Base-by-base conservation (phyloP, 2,329 filamentous ascomycete genomes). In the Emergomyces pasteurianus region DNA sequence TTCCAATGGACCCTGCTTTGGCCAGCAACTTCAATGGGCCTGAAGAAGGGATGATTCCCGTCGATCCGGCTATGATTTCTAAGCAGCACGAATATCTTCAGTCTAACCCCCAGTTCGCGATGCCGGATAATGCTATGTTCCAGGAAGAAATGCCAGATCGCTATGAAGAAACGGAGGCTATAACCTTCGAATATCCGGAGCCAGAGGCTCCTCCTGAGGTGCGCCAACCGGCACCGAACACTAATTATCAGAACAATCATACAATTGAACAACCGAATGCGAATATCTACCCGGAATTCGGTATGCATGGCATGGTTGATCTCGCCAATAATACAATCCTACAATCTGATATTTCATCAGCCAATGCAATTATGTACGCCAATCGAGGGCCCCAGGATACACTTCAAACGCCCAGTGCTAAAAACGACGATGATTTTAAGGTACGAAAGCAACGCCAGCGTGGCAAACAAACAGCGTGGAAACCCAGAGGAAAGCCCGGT, bases 11-110 rank as follows among this genome's bases (percentile, higher is more conserved):
- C 40, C 47, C 36, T 21, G 23, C 52, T 63, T 34, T 59, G 31
- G 36, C 43, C 23, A 42, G 60, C 38, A 63, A 58, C 18, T 60
- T 58, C 21, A 47, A 59, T 28, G 57, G 47, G 23, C 58, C 58
- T 38, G 62, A 67, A 10, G 65, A 69, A 61, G 61, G 62, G 4
- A 69, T 70, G 9, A 74, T 79, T 46, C 75, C 76, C 0, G 73
- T 79, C 59, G 78, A 79, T 62, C 77, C 77, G 16, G 71, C 73
- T 1, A 65, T 79, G 59, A 65, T 42, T 57, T 60, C 59, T 53
- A 59, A 59, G n/a, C 58, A 46, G 53, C 42, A 58, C 9, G 55
- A 52, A 12, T 16, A 16, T 12, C 26, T 34, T 34, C 31, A 49
- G 2, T 26, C 60, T 23, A 34, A 61, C 28, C 63, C 64, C 18